Evolutionary conservation across 2,329 filamentous ascomycete species (phyloP), one percentile per base, ranked within the genome.

Genomic region (Botryotinia globosa): DNA sequence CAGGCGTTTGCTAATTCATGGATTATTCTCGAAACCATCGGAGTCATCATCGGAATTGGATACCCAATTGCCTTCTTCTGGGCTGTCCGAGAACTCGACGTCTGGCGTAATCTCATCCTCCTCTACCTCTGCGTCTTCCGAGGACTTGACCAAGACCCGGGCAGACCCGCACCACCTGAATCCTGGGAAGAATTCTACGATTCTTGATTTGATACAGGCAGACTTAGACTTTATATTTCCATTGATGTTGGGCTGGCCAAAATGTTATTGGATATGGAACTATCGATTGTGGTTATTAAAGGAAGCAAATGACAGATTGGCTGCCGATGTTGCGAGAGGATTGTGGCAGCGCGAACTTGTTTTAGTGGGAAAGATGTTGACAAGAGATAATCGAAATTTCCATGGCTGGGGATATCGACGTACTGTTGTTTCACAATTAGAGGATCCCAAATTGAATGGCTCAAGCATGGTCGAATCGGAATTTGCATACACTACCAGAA

Each of bases 191-290:
- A 83, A 76, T 83, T 82, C 81, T 88, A 87, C 82, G 84, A 86
- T 82, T 75, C 81, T 84, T 59, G 83, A 89, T 4, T 80, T 91
- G 45, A 86, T 98, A 74, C 87, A 88, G 64, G 85, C 87, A 72
- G 96, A 99, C 81, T 85, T 99, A 48, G 84, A 85, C 65, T 97
- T 98, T 80, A 90, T 95, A 48, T 88, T 98, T 58, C 93, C 93
- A 0, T 87, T 99, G 32, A 87, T 99, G 67, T 87, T 93, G 76
- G 89, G 94, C 76, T 95, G 90, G 76, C 96, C 96, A 10, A 99
- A 99, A 82, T 98, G 96, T 85, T 99, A 99, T 84, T 98, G 96
- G 95, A 95, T 99, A 79, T 99, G 96, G 96, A 97, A 97, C 78
- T 95, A 98, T 82, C 91, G 96, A 42, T 83, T 91, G 63, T 99